Evolutionary conservation across 352 stramenopile genomes (phyloP), one percentile per base, ranked within the genome.

Genomic region (Globisporangium okanoganense): DNA sequence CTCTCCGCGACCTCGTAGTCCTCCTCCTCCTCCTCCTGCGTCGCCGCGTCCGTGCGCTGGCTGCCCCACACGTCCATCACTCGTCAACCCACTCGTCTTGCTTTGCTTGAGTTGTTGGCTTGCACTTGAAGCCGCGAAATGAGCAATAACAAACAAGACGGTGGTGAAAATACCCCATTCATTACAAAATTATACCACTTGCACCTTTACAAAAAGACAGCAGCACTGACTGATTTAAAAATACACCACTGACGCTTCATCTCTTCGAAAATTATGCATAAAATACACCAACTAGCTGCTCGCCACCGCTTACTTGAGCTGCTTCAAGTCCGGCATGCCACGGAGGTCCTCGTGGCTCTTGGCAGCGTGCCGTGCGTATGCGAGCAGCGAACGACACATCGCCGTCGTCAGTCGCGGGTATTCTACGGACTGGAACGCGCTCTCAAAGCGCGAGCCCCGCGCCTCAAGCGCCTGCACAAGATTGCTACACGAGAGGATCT

Each of bases 1-100:
- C 70, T 83, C 25, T 86, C 74, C 13, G 58, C 67, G 16, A 72
- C 18, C 56, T 89, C 82, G 70, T 75, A 88, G 22, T 88, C 62
- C 53, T 88, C 75, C n/a, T 94, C 80, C 8, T 71, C 67, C 31
- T 82, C 76, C 9, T 35, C 71, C 18, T 33, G 35, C 13, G 41
- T 29, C n/a, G 43, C n/a, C 8, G 20, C 29, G 29, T 18, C 25
- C 6, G 31, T 35, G 24, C 36, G 18, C 20, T 57, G 36, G 10
- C 55, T 78, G 41, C 69, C 66, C 76, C 76, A 82, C 22, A 71
- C 73, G 58, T 85, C 76, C 76, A 82, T 85, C 33, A 50, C 61
- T 27, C n/a, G 33, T 63, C 57, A 57, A 57, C 45, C 45, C 57
- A 56, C 41, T 40, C 57, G 22, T 40, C 12, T 1, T 58, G 18